Conservation (phyloP, 148 eudicot species). For the Spergularia bocconei region DNA sequence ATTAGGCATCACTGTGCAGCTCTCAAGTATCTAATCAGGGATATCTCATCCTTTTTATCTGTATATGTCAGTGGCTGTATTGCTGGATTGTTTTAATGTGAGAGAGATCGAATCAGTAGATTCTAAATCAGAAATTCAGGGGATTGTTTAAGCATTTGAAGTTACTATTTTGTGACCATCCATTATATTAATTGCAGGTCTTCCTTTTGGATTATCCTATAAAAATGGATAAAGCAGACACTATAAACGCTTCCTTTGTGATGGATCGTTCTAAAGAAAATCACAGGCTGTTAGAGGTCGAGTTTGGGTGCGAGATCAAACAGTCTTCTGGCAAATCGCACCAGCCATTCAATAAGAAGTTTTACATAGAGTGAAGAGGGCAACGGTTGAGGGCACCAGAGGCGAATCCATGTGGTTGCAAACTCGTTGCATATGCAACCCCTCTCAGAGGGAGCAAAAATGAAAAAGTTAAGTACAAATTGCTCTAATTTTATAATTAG, state of each 20-base stretch:
- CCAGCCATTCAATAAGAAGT: conserved; percentile 53
- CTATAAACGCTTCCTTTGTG: conserved; percentile 46
- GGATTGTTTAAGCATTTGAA: neutral
- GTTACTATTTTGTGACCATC: neutral
- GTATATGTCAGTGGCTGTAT: no score
- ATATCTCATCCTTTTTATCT: neutral
- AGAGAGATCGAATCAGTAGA: no score
- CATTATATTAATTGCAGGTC: conserved; percentile 41
- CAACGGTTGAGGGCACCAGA: conserved; percentile 7
- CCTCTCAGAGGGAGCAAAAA: no score
- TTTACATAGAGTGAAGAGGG: conserved; percentile 70
- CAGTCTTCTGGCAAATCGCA: conserved; percentile 47
- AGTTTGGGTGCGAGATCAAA: conserved; percentile 54
- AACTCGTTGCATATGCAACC: no score
- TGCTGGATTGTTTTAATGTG: no score
- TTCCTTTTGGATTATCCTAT: conserved; percentile 66
- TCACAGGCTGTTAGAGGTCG: conserved; percentile 83
- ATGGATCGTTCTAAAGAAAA: conserved; percentile 80
- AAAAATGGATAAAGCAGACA: conserved; percentile 44
- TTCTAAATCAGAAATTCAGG: no score
- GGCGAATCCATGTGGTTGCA: no score
- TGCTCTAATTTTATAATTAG: no score
- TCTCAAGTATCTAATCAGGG: neutral
- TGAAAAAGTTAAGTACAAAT: no score
- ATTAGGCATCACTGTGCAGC: neutral